Percentiles rank a stretch among this genome's conserved stretches.
Evolutionary conservation across 2,329 filamentous ascomycete genomes (phyloP).

Genomic region (Pyricularia pennisetigena): DNA sequence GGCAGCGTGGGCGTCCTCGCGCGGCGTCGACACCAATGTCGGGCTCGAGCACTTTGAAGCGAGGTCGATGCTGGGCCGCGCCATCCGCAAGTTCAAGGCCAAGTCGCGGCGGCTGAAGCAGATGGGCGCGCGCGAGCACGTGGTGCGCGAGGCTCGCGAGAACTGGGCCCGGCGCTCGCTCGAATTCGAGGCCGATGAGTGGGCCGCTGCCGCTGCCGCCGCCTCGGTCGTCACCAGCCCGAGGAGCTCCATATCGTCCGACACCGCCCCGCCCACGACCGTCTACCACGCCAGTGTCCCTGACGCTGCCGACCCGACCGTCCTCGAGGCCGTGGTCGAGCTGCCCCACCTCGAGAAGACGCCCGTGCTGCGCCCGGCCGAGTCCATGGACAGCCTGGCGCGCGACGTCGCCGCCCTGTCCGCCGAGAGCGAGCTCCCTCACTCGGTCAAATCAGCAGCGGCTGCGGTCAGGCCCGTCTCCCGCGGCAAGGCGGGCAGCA

Average conservation of each 20-base stretch:
- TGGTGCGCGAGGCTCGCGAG: slow-evolving; percentile 4
- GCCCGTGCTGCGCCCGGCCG: not conserved
- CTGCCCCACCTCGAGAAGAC: not conserved
- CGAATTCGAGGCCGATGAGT: not conserved
- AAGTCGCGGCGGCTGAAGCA: not conserved
- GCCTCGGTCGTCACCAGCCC: not conserved
- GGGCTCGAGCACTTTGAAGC: slow-evolving; percentile 5
- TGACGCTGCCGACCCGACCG: not conserved
- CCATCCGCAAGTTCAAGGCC: slow-evolving; percentile 4
- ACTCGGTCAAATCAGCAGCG: not conserved
- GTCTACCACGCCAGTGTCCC: not conserved
- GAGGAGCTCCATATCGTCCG: not conserved
- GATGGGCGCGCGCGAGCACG: slow-evolving; percentile 2
- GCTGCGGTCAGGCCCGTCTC: not conserved
- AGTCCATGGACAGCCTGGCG: not conserved
- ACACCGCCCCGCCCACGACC: not conserved
- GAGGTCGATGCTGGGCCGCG: slow-evolving; percentile 1
- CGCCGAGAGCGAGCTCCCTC: not conserved
- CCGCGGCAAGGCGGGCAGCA: not conserved
- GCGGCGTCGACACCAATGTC: slow-evolving; percentile 5
- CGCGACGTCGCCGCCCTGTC: not conserved
- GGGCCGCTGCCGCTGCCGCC: too few relatives aligned
- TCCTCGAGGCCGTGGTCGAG: not conserved
- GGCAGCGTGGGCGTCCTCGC: slow-evolving; percentile 3
- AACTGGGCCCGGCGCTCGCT: slow-evolving; percentile 4